Evolutionary conservation across 331 rosid genomes (phyloP).

Genomic region (Phaseolus coccineus): DNA sequence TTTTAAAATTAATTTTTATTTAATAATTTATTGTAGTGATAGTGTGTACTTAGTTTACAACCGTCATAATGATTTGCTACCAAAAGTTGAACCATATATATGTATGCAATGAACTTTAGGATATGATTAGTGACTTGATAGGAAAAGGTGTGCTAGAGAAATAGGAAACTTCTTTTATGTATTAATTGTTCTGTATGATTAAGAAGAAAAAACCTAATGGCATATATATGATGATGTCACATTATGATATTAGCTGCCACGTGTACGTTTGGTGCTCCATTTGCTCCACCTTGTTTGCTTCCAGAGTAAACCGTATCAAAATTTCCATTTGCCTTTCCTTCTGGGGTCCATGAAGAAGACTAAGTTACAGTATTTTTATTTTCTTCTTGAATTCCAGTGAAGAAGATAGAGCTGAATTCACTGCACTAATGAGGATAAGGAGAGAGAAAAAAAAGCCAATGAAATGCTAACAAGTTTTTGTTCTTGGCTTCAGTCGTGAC

Average conservation of each 20-base stretch:
- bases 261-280: constrained; percentile 1
- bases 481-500: background rate
- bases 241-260: background rate
- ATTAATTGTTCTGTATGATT: too few species aligned
- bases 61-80: background rate
- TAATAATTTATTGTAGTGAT: too few species aligned
- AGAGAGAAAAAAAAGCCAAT: background rate
- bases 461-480: background rate
- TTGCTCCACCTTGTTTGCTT: background rate
- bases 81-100: background rate
- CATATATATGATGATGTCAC: background rate
- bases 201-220: background rate
- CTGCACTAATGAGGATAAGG: background rate
- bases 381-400: background rate
- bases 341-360: background rate
- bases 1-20: too few species aligned
- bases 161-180: background rate
- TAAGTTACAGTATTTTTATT: background rate
- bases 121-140: background rate
- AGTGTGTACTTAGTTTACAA: too few species aligned
- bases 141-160: background rate
- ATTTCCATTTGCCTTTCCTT: background rate
- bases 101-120: background rate
- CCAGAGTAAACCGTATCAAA: background rate
- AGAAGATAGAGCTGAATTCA: constrained; percentile 6